Evolutionary conservation across 441 rosid genomes (phyloP).

Genomic region (Adansonia madagascariensis): DNA sequence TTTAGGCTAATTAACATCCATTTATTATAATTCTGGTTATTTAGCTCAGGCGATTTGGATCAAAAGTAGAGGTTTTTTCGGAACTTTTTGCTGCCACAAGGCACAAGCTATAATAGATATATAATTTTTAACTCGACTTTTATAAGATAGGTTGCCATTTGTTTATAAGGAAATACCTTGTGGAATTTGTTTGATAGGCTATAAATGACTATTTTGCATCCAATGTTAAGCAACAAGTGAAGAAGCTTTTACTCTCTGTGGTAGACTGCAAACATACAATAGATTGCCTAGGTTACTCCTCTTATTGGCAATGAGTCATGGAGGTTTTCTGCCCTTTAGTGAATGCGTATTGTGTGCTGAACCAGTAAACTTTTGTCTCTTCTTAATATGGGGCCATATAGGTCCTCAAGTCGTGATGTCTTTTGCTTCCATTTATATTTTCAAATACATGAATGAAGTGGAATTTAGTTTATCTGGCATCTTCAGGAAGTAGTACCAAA

Average conservation of each 20-base stretch:
- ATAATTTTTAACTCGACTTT: neutral
- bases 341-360: no score
- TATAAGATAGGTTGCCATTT: neutral
- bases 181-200: neutral
- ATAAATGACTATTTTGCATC: neutral
- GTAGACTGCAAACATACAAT: neutral
- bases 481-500: conserved; percentile 4
- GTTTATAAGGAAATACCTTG: neutral
- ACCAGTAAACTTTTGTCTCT: neutral
- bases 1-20: neutral
- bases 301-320: neutral
- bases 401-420: neutral
- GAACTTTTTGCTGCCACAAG: neutral
- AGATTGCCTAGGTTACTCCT: neutral
- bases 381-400: neutral
- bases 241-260: neutral
- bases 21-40: neutral
- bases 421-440: neutral
- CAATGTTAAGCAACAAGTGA: neutral
- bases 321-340: neutral
- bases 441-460: neutral
- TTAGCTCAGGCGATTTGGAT: neutral
- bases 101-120: neutral
- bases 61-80: neutral
- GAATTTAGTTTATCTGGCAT: neutral